phyloP scores from a whole-genome alignment of 1,139 yeast genomes.

The Candida glucosophila region DNA sequence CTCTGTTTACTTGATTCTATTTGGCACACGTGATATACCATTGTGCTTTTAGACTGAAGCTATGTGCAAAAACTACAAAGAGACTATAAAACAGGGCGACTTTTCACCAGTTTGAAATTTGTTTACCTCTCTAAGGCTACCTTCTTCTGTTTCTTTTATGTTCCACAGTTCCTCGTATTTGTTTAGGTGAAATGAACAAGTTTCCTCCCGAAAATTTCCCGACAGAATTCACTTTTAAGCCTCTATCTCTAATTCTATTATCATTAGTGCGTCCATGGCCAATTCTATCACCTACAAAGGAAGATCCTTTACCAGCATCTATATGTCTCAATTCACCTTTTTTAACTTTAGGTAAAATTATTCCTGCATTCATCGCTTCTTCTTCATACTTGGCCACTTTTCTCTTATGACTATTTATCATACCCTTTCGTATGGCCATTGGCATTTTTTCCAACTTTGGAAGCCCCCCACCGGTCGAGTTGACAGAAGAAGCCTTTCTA shows the following conservation, averaged over 20 bases:
- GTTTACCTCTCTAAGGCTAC: no score
- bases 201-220: conserved; percentile 83
- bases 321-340: conserved; percentile 57
- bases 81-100: no score
- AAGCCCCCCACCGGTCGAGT: conserved; percentile 33
- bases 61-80: no score
- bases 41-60: no score
- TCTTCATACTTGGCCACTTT: conserved; percentile 53
- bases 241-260: conserved; percentile 53
- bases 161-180: conserved; percentile 43
- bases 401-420: conserved; percentile 49
- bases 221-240: conserved; percentile 66
- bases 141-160: no score
- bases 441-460: conserved; percentile 69
- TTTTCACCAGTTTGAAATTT: no score
- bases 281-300: conserved; percentile 45
- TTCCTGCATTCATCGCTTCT: conserved; percentile 85
- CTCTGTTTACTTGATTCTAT: no score
- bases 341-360: conserved; percentile 57
- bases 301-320: conserved; percentile 47
- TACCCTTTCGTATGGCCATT: conserved; percentile 79
- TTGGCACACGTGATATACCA: no score
- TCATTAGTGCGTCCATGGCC: conserved; percentile 38
- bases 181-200: conserved; percentile 60
- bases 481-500: conserved; percentile 42